Evolutionary conservation across 2,329 filamentous ascomycete genomes (phyloP), one percentile per base, ranked within the genome.

Genomic region (Colletotrichum brevisporum): DNA sequence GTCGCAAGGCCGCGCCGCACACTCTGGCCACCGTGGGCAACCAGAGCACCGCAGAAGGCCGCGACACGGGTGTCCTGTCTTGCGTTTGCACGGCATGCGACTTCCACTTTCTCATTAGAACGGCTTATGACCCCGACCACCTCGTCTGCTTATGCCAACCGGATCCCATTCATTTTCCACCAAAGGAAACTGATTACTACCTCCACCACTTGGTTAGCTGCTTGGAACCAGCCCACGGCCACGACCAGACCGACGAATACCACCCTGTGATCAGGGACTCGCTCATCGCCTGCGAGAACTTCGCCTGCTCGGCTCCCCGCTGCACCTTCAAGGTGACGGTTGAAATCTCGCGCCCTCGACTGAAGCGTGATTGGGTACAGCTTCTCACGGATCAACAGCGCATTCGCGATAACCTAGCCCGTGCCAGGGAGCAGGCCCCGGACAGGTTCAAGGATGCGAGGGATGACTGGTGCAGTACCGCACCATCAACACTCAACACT

Each of bases 331-430:
- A 76, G 24, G 62, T 88, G 45, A 79, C 75, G 2, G 75, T 89
- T 18, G 84, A 88, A 62, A 79, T 89, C 6, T 85, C 83, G 6
- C 74, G 80, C 59, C 86, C 86, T 12, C 85, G 85, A 2, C 80
- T 90, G 71, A 74, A 76, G 12, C 73, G 74, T 4, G 76, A 77
- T 63, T 85, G 83, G 80, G 77, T 86, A 2, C 71, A 78, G 13
- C 76, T 83, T 16, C 76, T 90, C 15, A 76, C 76, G 5, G 86
- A 89, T 70, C 77, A 82, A 18, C 74, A 81, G 2, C 78, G 85
- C 45, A 84, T 88, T 50, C 73, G 73, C 16, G 71, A 77, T 27
- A 82, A 83, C 39, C 74, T 88, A 4, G 73, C 76, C 1, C 59
- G 74, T 1, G 83, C 84, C 1, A 79, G 80, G 36, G 76, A 78